Evolutionary conservation across 1,284 basidiomycete genomes (phyloP).

Genomic region (Exobasidium cylindrosporum): DNA sequence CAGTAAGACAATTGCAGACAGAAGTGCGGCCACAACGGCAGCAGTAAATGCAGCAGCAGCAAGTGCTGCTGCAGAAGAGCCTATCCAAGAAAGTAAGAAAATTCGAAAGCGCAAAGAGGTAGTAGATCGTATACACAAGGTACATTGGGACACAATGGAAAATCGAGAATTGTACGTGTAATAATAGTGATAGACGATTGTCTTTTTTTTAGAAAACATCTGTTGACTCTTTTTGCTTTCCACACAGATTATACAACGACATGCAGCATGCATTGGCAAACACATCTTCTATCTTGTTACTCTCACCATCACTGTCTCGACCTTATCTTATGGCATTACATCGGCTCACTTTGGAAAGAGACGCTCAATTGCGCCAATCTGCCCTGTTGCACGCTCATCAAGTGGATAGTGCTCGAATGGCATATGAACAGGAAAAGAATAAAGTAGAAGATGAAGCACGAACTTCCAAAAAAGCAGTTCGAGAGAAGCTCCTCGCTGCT

Average conservation of each 20-base stretch:
- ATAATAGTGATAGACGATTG: too few relatives aligned
- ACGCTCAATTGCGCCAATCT: slow-evolving; percentile 38
- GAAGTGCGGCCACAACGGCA: background rate
- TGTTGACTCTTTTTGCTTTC: background rate
- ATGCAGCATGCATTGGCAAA: slow-evolving; percentile 40
- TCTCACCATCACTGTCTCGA: slow-evolving; percentile 38
- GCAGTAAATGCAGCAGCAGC: slow-evolving; percentile 4
- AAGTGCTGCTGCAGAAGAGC: background rate
- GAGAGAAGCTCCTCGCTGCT: slow-evolving; percentile 47
- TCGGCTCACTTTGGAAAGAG: slow-evolving; percentile 37
- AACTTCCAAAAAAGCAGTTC: slow-evolving; percentile 23
- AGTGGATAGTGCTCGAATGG: slow-evolving; percentile 37
- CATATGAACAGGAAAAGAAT: slow-evolving; percentile 17
- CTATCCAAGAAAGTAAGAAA: slow-evolving; percentile 26
- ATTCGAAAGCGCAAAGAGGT: slow-evolving; percentile 52
- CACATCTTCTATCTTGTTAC: slow-evolving; percentile 44
- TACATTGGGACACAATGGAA: slow-evolving; percentile 51
- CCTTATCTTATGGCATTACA: slow-evolving; percentile 46
- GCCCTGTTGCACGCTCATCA: slow-evolving; percentile 48
- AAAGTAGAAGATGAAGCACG: slow-evolving; percentile 21
- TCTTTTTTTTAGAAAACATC: background rate
- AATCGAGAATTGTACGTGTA: slow-evolving; percentile 38
- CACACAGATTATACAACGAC: slow-evolving; percentile 39
- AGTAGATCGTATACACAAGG: slow-evolving; percentile 49
- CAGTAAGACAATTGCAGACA: background rate